These are phyloP conservation scores for Cercospora citrullina DNA, from an alignment of 2,329 filamentous ascomycete species.

Conservation along the genomic window DNA sequence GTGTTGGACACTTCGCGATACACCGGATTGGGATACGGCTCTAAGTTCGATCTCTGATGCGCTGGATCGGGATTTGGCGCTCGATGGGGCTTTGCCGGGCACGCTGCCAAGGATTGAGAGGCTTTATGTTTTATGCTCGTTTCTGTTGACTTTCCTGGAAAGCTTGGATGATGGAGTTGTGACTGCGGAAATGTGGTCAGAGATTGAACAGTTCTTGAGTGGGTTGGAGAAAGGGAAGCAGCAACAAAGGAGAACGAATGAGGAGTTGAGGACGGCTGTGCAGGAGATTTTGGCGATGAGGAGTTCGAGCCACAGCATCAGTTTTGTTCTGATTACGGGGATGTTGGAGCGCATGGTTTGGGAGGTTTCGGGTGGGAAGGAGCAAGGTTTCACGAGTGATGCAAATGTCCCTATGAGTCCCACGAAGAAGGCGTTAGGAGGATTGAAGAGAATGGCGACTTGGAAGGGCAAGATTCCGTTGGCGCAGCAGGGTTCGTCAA, in stretches of 20 bases:
- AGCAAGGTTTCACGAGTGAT: constrained; percentile 25
- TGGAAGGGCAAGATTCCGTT: constrained; percentile 52
- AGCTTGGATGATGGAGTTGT: constrained; percentile 80
- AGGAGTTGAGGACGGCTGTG: constrained; percentile 61
- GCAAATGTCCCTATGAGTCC: constrained; percentile 38
- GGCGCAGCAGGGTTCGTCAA: constrained; percentile 37
- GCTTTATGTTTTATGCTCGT: constrained; percentile 72
- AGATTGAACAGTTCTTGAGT: constrained; percentile 61
- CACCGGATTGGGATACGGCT: constrained; percentile 46
- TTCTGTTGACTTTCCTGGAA: constrained; percentile 70
- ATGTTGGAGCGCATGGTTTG: constrained; percentile 65
- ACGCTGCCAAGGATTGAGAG: constrained; percentile 65
- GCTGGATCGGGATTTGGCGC: constrained; percentile 67
- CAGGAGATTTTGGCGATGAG: constrained; percentile 69
- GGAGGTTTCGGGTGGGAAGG: constrained; percentile 41
- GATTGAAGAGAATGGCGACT: constrained; percentile 39
- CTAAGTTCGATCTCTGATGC: constrained; percentile 58
- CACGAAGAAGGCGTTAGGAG: constrained; percentile 35
- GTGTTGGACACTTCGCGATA: constrained; percentile 48
- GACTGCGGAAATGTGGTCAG: constrained; percentile 67
- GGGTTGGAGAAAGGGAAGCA: constrained; percentile 50
- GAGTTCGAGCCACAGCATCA: constrained; percentile 78
- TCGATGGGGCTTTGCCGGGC: constrained; percentile 62
- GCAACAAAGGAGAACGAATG: constrained; percentile 44
- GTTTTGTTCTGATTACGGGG: constrained; percentile 81